phyloP scores from a whole-genome alignment of 2,329 filamentous ascomycete genomes.

The Colletotrichum sansevieriae region DNA sequence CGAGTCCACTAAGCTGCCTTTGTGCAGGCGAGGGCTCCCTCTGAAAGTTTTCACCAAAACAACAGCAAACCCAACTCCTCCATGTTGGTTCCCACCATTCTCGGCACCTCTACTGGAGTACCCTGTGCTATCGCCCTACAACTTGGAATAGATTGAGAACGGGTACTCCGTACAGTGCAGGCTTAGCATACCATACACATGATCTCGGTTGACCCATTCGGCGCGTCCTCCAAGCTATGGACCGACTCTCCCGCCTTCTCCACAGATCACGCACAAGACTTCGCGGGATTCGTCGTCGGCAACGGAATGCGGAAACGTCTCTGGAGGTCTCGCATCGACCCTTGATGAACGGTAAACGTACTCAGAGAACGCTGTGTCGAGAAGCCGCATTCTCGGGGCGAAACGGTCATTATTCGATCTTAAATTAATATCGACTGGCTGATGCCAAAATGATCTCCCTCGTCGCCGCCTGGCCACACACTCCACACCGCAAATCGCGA shows the following conservation, averaged over 20 bases:
- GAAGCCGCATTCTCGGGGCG: neutral
- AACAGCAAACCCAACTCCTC: neutral
- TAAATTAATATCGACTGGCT: slow-evolving; percentile 5
- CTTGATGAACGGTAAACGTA: neutral
- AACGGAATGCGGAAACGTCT: slow-evolving; percentile 19
- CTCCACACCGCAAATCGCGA: slow-evolving; percentile 29
- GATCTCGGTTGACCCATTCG: slow-evolving; percentile 12
- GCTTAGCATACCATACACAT: neutral
- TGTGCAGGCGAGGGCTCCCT: neutral
- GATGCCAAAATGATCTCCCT: slow-evolving; percentile 1
- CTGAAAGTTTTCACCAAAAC: neutral
- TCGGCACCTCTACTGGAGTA: neutral
- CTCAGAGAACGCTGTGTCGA: neutral
- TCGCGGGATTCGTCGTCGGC: slow-evolving; percentile 28
- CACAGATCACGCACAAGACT: slow-evolving; percentile 16
- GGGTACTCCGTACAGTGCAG: slow-evolving; percentile 12
- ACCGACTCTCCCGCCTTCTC: slow-evolving; percentile 3
- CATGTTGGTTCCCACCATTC: neutral
- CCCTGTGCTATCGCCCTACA: neutral
- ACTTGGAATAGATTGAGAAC: neutral
- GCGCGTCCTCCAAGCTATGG: slow-evolving; percentile 9
- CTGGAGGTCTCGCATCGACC: slow-evolving; percentile 1
- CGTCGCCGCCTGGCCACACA: slow-evolving; percentile 9
- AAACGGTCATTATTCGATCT: slow-evolving; percentile 5
- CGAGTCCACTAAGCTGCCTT: no score